A percentile compares a stretch with the other conserved stretches of the same genome.
phyloP scores from a whole-genome alignment of 1,284 basidiomycete genomes.

The Cryptococcus maquisensis region DNA sequence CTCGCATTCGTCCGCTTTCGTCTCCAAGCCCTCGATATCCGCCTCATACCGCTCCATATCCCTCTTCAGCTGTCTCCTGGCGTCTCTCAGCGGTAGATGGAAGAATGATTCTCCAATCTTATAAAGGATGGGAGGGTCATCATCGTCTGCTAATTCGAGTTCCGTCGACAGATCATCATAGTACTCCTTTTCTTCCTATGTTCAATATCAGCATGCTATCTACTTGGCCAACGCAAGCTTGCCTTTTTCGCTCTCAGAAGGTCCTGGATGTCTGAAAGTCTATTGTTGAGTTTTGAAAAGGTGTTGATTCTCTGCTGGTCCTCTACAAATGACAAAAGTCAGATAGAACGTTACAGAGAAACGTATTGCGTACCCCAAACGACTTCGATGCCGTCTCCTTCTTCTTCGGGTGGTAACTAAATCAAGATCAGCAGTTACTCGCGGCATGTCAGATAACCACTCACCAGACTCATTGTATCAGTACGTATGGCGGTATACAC shows the following conservation, averaged over 20 bases:
- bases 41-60: slow-evolving; percentile 63
- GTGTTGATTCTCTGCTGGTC: slow-evolving; percentile 90
- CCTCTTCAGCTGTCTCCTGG: slow-evolving; percentile 67
- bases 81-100: slow-evolving; percentile 66
- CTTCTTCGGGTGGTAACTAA: slow-evolving; percentile 62
- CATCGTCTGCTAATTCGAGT: slow-evolving; percentile 83
- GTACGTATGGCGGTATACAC: not conserved
- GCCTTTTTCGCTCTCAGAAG: slow-evolving; percentile 70
- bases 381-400: slow-evolving; percentile 75
- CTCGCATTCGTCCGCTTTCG: slow-evolving; percentile 67
- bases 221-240: slow-evolving; percentile 2
- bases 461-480: slow-evolving; percentile 40
- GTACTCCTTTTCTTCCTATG: slow-evolving; percentile 84
- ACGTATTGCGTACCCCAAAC: slow-evolving; percentile 68
- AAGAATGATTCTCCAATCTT: slow-evolving; percentile 87
- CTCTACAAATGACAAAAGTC: slow-evolving; percentile 53
- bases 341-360: not conserved
- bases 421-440: slow-evolving; percentile 1
- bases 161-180: slow-evolving; percentile 84
- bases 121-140: slow-evolving; percentile 76
- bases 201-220: not conserved
- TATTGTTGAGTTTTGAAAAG: slow-evolving; percentile 86
- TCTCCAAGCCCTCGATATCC: slow-evolving; percentile 58
- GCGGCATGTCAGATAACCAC: not conserved
- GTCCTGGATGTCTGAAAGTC: slow-evolving; percentile 67